phyloP scores from a whole-genome alignment of 257 asterid genomes.

The Sherardia arvensis region DNA sequence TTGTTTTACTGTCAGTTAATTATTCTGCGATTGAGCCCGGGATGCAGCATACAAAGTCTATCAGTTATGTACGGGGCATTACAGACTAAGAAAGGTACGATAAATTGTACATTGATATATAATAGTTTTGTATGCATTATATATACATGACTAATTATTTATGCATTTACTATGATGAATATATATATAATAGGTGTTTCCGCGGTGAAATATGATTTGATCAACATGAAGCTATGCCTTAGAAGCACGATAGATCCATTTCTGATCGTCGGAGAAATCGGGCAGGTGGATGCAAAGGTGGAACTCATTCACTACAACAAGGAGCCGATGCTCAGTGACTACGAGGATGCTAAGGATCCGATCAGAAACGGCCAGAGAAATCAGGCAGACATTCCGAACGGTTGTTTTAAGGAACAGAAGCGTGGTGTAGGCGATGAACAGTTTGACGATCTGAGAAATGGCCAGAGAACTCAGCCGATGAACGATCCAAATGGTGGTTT shows the following conservation, averaged over 20 bases:
- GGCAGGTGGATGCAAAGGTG: background rate
- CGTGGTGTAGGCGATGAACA: too few species aligned
- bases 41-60: background rate
- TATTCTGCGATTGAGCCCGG: background rate
- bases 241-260: background rate
- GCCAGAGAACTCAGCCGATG: too few species aligned
- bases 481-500: too few species aligned
- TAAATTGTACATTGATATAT: too few species aligned
- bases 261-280: background rate
- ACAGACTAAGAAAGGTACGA: background rate
- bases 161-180: too few species aligned
- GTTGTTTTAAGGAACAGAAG: too few species aligned
- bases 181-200: background rate
- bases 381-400: too few species aligned
- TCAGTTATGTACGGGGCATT: background rate
- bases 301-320: background rate
- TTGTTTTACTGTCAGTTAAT: background rate
- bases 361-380: too few species aligned
- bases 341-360: background rate
- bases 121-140: too few species aligned
- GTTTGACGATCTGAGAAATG: too few species aligned
- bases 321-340: background rate
- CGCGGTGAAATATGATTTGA: background rate
- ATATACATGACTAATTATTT: too few species aligned
- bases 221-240: background rate